These are phyloP conservation scores for Boletales sp. DNA, from an alignment of 768 basidiomycete species.

Conservation along the genomic window DNA sequence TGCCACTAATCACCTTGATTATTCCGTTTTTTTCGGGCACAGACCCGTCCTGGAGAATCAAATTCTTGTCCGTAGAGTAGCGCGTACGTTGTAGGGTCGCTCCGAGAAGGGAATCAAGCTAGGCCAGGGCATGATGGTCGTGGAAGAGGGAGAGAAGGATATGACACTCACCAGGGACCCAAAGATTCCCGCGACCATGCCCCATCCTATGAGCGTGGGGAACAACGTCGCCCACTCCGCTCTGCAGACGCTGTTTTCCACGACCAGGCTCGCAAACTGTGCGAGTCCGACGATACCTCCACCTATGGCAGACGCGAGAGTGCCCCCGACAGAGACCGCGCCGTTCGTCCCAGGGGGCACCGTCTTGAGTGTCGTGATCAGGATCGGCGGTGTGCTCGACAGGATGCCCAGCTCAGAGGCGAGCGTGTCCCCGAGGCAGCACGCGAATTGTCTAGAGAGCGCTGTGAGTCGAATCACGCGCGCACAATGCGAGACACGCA, in stretches of 20 bases:
- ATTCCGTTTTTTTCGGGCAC: constrained; percentile 37
- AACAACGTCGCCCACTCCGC: constrained; percentile 36
- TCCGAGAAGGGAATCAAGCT: constrained; percentile 86
- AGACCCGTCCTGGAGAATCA: constrained; percentile 59
- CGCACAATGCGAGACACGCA: constrained; percentile 29
- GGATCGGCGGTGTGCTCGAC: constrained; percentile 59
- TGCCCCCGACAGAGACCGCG: constrained; percentile 73
- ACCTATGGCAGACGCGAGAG: constrained; percentile 66
- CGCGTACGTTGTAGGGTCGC: constrained; percentile 82
- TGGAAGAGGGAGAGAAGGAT: background rate
- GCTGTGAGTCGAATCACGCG: background rate
- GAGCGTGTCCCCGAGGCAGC: constrained; percentile 88
- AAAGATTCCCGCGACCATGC: constrained; percentile 62
- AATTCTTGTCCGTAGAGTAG: constrained; percentile 58
- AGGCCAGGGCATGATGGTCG: background rate
- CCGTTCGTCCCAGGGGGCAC: constrained; percentile 94
- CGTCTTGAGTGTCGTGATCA: constrained; percentile 71
- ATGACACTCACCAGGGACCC: constrained; percentile 66
- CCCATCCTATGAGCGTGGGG: constrained; percentile 51
- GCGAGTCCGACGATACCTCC: constrained; percentile 68
- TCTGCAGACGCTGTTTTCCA: constrained; percentile 61
- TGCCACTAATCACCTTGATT: constrained; percentile 58
- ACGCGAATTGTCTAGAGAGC: constrained; percentile 69
- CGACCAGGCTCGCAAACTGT: constrained; percentile 50
- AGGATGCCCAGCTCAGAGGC: constrained; percentile 93